Evolutionary conservation across 1,139 yeast species (phyloP).

Genomic region (Taiozyma onychis): DNA sequence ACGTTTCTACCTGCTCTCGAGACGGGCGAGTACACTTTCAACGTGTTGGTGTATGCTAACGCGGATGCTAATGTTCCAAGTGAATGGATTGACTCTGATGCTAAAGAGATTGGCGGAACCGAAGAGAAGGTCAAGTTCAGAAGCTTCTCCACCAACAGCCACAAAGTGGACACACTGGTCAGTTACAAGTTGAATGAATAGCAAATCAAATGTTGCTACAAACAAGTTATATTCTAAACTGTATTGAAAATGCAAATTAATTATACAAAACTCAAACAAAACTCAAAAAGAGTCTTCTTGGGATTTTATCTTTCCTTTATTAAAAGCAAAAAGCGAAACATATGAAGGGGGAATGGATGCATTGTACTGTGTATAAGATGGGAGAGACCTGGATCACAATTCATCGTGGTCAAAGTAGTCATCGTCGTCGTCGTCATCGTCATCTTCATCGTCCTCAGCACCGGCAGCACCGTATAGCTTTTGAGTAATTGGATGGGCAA

Average conservation of each 20-base stretch:
- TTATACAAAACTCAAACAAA: neutral
- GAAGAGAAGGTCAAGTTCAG: slow-evolving; percentile 63
- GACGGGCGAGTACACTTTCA: slow-evolving; percentile 71
- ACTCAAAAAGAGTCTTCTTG: no score
- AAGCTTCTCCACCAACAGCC: slow-evolving; percentile 62
- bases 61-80: slow-evolving; percentile 65
- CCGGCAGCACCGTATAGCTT: slow-evolving; percentile 74
- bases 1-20: slow-evolving; percentile 75
- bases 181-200: slow-evolving; percentile 45
- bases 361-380: neutral
- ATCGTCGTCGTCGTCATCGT: slow-evolving; percentile 59
- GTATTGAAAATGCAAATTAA: neutral
- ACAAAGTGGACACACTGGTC: slow-evolving; percentile 71
- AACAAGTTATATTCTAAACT: neutral
- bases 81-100: slow-evolving; percentile 85
- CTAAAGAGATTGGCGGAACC: slow-evolving; percentile 44
- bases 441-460: slow-evolving; percentile 41
- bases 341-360: neutral
- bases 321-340: neutral
- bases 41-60: slow-evolving; percentile 77
- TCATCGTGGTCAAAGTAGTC: slow-evolving; percentile 65
- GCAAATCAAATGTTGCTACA: neutral
- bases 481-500: slow-evolving; percentile 90
- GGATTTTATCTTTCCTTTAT: neutral
- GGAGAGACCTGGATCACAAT: slow-evolving; percentile 32